These are phyloP conservation scores for Luffa acutangula DNA, from an alignment of 306 rosid genomes.

Conservation along the genomic window DNA sequence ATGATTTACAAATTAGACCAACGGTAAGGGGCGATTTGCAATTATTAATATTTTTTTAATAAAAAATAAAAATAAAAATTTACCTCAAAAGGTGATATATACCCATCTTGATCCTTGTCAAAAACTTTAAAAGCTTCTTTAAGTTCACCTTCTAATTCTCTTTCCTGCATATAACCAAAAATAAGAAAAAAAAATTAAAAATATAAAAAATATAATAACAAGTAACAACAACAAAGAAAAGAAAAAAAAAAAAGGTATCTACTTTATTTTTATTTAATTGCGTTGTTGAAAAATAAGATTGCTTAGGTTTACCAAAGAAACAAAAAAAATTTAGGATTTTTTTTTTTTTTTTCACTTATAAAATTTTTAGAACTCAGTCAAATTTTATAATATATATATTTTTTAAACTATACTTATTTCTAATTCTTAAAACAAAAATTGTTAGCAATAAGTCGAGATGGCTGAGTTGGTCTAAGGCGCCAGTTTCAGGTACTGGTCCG, in stretches of 20 bases:
- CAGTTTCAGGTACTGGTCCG: too few species aligned
- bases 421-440: too few species aligned
- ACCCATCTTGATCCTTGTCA: neutral
- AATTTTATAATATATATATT: too few species aligned
- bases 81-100: neutral
- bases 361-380: too few species aligned
- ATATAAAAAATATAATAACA: neutral
- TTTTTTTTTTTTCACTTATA: too few species aligned
- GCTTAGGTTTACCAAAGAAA: too few species aligned
- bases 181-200: neutral
- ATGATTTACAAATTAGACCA: neutral
- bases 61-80: neutral
- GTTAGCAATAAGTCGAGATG: too few species aligned
- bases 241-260: neutral
- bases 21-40: neutral
- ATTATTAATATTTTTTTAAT: neutral
- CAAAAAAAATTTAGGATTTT: too few species aligned
- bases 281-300: neutral
- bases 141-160: neutral
- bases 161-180: neutral
- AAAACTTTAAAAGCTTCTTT: neutral
- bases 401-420: too few species aligned
- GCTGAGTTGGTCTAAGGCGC: too few species aligned
- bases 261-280: neutral
- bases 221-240: neutral